Evolutionary conservation across 148 eudicot species (phyloP).

Genomic region (Camellia granthamiana): DNA sequence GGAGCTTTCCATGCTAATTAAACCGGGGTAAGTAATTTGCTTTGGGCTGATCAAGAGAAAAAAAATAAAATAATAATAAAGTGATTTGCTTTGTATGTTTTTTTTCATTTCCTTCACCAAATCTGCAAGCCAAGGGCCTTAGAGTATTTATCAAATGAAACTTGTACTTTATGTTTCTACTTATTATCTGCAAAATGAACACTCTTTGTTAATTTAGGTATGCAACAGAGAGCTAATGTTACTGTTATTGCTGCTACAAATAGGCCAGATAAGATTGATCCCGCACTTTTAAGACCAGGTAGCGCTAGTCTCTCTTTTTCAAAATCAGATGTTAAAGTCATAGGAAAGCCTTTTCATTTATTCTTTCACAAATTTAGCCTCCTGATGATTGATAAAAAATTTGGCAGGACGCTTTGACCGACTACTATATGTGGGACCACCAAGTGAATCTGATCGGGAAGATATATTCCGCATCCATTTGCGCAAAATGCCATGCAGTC

Average conservation of each 20-base stretch:
- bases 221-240: constrained; percentile 81
- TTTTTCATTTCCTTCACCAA: background rate
- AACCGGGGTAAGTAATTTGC: background rate
- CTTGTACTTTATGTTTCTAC: background rate
- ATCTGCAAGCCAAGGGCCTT: background rate
- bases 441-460: constrained; percentile 63
- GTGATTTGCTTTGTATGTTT: background rate
- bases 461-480: constrained; percentile 76
- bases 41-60: too few species aligned
- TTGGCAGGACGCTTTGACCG: constrained; percentile 88
- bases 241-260: constrained; percentile 97
- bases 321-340: background rate
- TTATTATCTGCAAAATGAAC: background rate
- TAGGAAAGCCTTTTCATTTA: background rate
- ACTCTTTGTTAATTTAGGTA: constrained; percentile 39
- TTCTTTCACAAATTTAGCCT: constrained; percentile 12
- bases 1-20: background rate
- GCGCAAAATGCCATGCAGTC: constrained; percentile 59
- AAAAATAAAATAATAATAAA: too few species aligned
- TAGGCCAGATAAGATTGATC: constrained; percentile 93
- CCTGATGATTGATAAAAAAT: constrained; percentile 8
- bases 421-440: constrained; percentile 83
- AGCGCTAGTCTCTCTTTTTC: constrained; percentile 3
- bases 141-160: background rate
- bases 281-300: constrained; percentile 99